phyloP scores from a whole-genome alignment of 352 stramenopile species.

The Phytophthora aleatoria region DNA sequence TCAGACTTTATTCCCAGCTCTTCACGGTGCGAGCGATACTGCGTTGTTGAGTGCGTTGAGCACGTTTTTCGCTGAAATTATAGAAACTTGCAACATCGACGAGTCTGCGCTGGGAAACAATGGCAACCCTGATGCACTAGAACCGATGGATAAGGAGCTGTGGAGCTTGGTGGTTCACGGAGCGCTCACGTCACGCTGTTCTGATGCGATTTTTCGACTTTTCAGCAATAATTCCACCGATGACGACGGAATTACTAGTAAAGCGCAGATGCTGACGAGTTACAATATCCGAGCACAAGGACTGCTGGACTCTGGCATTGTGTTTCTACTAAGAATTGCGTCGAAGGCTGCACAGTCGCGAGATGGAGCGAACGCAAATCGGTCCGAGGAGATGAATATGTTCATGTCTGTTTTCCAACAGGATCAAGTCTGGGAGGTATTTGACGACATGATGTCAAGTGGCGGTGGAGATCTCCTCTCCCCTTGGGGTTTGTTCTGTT shows the following conservation, averaged over 20 bases:
- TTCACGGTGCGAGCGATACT: constrained; percentile 41
- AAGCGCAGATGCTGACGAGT: constrained; percentile 61
- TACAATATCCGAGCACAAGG: constrained; percentile 75
- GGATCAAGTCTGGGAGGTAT: constrained; percentile 50
- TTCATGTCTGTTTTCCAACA: constrained; percentile 56
- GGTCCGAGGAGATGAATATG: constrained; percentile 35
- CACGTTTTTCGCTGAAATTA: constrained; percentile 68
- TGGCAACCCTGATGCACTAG: constrained; percentile 14
- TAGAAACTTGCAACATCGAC: constrained; percentile 63
- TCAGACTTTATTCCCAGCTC: constrained; percentile 49
- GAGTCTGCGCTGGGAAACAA: constrained; percentile 29
- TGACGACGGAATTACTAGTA: constrained; percentile 18
- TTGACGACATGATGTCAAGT: constrained; percentile 51
- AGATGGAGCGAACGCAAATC: constrained; percentile 3
- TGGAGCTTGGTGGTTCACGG: constrained; percentile 59
- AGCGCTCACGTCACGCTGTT: constrained; percentile 35
- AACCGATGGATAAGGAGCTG: constrained; percentile 38
- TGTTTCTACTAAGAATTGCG: constrained; percentile 67
- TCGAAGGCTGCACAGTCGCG: constrained; percentile 47
- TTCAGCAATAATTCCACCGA: constrained; percentile 42
- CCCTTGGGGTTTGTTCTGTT: constrained; percentile 84
- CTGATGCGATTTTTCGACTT: constrained; percentile 50
- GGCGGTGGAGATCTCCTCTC: constrained; percentile 73
- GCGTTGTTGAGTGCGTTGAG: constrained; percentile 56
- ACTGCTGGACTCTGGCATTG: constrained; percentile 62